Base-by-base conservation (phyloP, 148 eudicot genomes). In the Simmondsia chinensis region DNA sequence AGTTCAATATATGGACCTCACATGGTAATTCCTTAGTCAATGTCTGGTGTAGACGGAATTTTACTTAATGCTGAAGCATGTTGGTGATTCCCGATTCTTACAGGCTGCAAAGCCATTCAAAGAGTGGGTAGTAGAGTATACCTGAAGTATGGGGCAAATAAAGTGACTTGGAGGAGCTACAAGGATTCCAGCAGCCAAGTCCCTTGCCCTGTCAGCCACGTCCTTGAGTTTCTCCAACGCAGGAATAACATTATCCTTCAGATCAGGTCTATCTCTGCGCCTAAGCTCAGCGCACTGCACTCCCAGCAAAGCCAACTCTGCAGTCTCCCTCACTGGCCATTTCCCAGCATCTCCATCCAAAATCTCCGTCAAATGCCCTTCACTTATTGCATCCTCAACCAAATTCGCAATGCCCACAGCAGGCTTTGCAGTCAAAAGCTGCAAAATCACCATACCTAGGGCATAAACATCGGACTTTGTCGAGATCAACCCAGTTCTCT, bases 141-240 rank as follows among this genome's bases (percentile, higher is more conserved):
- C 96, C 82, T 74, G 66, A 34, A 77, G 76, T 46, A 88, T 80
- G 47, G 96, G 96, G 48, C 96, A 88, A 21, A 75, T 63, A 67
- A 83, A 88, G 63, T 79, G 86, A 41, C 33, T 75, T 0, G 86
- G 91, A 58, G 94, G 81, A 9, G 55, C 60, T 0, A 50, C 50
- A 20, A 48, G 51, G 31, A 46, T 57, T 28, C 36, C 54, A 1
- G 50, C 43, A 28, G 51, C 48, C 43, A 34, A 20, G 43, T 72
- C 71, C 14, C 71, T 71, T 21, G 87, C 87, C 35, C 44, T 63
- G 14, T 71, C 77, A 17, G 84, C 93, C 17, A 65, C 6, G 5
- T 76, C 77, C 58, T 77, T 81, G 54, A 89, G 17, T 40, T 75
- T 69, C 75, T 81, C 95, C 48, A 89, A 60, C 9, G 37, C 51